Evolutionary conservation across 768 basidiomycete genomes (phyloP), one percentile per base, ranked within the genome.

Genomic region (Nidularia pulvinata): DNA sequence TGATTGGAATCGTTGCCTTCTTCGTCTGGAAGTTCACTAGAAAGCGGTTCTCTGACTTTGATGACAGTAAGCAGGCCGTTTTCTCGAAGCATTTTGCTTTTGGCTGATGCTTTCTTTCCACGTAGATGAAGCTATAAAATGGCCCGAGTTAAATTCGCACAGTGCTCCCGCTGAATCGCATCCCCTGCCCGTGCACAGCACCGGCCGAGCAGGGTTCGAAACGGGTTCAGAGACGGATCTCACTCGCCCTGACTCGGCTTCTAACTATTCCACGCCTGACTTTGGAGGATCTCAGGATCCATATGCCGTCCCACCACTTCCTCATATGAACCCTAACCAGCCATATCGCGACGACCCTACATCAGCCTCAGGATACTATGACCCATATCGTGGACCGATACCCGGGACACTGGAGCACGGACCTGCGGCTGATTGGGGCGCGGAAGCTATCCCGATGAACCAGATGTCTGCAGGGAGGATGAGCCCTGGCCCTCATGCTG

Each of bases 1-100:
- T 86, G 16, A 69, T 94, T 59, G 88, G 81, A 7, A 77, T 94
- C 50, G 69, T 86, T 49, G 83, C 75, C 13, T 94, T 94, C 73
- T 81, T 92, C 58, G 72, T 90, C 36, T 94, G 93, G 92, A 94
- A 94, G 69, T 83, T 92, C 64, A 89, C 88, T 2, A 79, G 88
- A 62, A 94, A 93, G 66, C 86, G 88, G 53, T 84, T 86, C 63
- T 57, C 75, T 25, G 83, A 87, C 60, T 91, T 89, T 61, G 89
- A 93, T 61, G 88, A 91, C 71, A 85, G 91, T 91, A 68, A 61
- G 89, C 25, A 25, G 25, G 25, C 25, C 4, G 25, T 25, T 25
- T 25, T 25, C 25, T 25, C 25, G 25, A 25, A 25, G 25, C 25
- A 25, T 25, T 25, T 25, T 25, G 4, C 25, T 25, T 25, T 25